Conservation (phyloP, 768 basidiomycete species). For the Phanerochaete carnosa region DNA sequence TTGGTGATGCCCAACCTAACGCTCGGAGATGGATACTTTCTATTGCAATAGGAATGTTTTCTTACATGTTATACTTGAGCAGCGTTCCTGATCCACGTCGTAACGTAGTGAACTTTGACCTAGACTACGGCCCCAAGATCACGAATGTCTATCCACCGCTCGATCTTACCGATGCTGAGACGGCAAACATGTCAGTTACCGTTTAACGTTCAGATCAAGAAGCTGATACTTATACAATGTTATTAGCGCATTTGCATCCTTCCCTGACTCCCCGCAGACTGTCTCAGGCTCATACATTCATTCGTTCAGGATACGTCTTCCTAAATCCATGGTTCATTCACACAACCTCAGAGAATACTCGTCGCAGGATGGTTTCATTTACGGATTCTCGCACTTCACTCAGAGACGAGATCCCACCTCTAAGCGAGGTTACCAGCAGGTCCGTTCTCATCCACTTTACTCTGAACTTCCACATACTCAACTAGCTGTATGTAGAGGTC, state of each 20-base stretch:
- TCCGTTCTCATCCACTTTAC: constrained; percentile 22
- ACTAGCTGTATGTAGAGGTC: constrained; percentile 47
- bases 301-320: constrained; percentile 78
- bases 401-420: constrained; percentile 62
- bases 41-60: constrained; percentile 56
- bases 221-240: not conserved
- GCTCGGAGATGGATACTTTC: constrained; percentile 66
- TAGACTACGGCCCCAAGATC: constrained; percentile 82
- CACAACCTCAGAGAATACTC: constrained; percentile 29
- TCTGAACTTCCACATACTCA: not conserved
- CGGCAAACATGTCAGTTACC: constrained; percentile 76
- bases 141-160: constrained; percentile 66
- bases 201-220: not conserved
- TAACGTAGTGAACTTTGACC: constrained; percentile 76
- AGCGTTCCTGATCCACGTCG: not conserved
- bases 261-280: constrained; percentile 86
- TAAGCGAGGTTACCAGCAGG: constrained; percentile 82
- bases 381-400: constrained; percentile 76
- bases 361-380: constrained; percentile 62
- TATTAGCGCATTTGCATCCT: constrained; percentile 82
- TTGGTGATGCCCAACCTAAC: no score
- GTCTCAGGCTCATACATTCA: constrained; percentile 82
- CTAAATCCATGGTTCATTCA: constrained; percentile 16
- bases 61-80: not conserved
- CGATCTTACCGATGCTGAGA: constrained; percentile 60